Conservation (phyloP, 768 basidiomycete genomes). For the Xerocomellus intermedius region DNA sequence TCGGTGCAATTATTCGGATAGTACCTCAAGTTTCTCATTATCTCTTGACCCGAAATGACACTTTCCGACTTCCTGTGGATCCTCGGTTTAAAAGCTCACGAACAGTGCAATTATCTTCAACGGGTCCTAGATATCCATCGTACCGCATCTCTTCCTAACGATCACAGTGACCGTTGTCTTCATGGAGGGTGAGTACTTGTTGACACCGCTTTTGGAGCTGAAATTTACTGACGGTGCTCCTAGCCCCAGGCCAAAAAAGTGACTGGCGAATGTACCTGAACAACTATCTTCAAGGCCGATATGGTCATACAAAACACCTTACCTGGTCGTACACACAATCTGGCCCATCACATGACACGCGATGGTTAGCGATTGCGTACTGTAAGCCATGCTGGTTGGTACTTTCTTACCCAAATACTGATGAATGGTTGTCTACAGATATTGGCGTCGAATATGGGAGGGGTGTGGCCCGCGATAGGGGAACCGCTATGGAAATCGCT, state of each 20-base stretch:
- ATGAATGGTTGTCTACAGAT: constrained; percentile 12
- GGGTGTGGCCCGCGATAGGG: constrained; percentile 26
- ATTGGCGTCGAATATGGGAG: constrained; percentile 28
- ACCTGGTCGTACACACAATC: constrained; percentile 21
- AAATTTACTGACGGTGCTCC: constrained; percentile 4
- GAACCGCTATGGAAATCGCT: constrained; percentile 31
- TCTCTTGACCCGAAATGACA: constrained; percentile 26
- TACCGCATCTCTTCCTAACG: not conserved
- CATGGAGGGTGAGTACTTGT: constrained; percentile 19
- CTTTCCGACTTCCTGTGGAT: constrained; percentile 23
- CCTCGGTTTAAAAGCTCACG: constrained; percentile 23
- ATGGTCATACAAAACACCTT: constrained; percentile 28
- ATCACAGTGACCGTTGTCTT: not conserved
- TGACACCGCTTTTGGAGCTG: not conserved
- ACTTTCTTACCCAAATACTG: not conserved
- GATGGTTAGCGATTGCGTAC: constrained; percentile 26
- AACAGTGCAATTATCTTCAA: constrained; percentile 3
- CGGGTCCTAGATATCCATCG: constrained; percentile 4
- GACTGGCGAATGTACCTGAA: constrained; percentile 32
- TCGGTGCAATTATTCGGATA: constrained; percentile 5
- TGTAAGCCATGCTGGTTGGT: constrained; percentile 13
- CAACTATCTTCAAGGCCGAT: constrained; percentile 32
- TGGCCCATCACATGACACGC: constrained; percentile 25
- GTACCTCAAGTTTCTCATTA: constrained; percentile 17
- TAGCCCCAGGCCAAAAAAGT: constrained; percentile 19